phyloP scores from a whole-genome alignment of 768 basidiomycete genomes.

The Dentipellis sp. region DNA sequence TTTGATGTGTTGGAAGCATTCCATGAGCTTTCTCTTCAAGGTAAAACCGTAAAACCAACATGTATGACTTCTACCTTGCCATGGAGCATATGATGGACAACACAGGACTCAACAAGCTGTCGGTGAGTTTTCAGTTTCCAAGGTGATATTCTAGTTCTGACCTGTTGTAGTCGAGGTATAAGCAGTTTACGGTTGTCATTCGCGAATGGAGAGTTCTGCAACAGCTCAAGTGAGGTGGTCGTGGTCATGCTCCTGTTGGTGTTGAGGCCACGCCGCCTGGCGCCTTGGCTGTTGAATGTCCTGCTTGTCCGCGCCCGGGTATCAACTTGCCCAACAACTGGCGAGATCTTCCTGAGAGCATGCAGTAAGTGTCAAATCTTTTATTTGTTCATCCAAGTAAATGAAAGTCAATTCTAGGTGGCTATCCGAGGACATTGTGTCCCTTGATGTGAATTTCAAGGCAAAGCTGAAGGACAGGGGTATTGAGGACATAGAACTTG shows the following conservation, averaged over 20 bases:
- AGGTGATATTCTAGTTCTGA: background rate
- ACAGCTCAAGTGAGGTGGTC: background rate
- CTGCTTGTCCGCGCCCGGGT: conserved; percentile 7
- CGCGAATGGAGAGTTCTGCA: conserved; percentile 4
- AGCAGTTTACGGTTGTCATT: background rate
- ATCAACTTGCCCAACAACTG: conserved; percentile 2
- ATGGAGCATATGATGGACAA: background rate
- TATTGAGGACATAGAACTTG: background rate
- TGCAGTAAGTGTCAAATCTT: too few relatives aligned
- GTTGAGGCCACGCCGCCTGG: background rate
- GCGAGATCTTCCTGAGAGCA: too few relatives aligned
- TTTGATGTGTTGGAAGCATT: background rate
- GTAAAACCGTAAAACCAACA: background rate
- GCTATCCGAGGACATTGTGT: background rate
- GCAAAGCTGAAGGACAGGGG: background rate
- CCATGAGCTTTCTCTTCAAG: background rate
- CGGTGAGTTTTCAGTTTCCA: background rate
- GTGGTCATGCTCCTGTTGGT: conserved; percentile 1
- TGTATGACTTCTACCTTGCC: background rate
- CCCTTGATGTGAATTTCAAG: conserved; percentile 18
- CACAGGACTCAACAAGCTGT: background rate
- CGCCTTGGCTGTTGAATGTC: conserved; percentile 3
- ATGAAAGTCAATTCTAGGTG: too few relatives aligned
- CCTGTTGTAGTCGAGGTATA: background rate
- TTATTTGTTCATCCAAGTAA: too few relatives aligned